Conservation (phyloP, 1,284 basidiomycete species). For the Boletellus deceptivus region DNA sequence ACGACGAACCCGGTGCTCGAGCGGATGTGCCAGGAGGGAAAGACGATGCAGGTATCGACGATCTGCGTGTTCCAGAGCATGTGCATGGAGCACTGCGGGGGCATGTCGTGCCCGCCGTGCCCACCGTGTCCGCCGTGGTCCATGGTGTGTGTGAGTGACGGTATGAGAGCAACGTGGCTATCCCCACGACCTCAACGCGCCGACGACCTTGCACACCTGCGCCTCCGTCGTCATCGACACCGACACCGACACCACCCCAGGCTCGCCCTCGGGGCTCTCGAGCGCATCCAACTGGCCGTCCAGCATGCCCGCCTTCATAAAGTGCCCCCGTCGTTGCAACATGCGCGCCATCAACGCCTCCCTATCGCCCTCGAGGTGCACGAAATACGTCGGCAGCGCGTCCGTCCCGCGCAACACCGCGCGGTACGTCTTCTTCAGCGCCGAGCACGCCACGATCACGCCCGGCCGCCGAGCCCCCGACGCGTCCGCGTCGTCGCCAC, state of each 20-base stretch:
- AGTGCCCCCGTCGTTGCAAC: conserved; percentile 72
- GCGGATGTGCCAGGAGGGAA: conserved; percentile 68
- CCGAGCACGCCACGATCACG: conserved; percentile 84
- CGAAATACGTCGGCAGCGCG: conserved; percentile 68
- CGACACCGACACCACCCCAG: conserved; percentile 61
- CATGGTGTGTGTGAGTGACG: neutral
- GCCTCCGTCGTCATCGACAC: conserved; percentile 55
- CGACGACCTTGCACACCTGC: conserved; percentile 44
- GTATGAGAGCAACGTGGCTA: too few relatives aligned
- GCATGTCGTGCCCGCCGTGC: conserved; percentile 41
- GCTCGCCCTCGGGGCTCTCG: conserved; percentile 72
- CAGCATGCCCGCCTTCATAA: conserved; percentile 88
- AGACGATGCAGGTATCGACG: conserved; percentile 73
- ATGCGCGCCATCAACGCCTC: conserved; percentile 72
- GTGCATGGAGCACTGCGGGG: conserved; percentile 56
- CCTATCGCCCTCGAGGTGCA: conserved; percentile 75
- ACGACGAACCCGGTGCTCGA: conserved; percentile 54
- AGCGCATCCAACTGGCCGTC: conserved; percentile 81
- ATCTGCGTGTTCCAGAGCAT: conserved; percentile 82
- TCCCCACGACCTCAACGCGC: neutral
- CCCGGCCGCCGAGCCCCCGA: conserved; percentile 32
- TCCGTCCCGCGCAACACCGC: conserved; percentile 62
- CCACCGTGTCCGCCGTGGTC: conserved; percentile 47
- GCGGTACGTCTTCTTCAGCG: conserved; percentile 80
- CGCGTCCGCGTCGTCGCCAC: too few relatives aligned